Percentiles rank a stretch among this genome's conserved stretches.
These are phyloP conservation scores for Pythium apleroticum DNA, from an alignment of 352 stramenopile genomes.

Conservation along the genomic window DNA sequence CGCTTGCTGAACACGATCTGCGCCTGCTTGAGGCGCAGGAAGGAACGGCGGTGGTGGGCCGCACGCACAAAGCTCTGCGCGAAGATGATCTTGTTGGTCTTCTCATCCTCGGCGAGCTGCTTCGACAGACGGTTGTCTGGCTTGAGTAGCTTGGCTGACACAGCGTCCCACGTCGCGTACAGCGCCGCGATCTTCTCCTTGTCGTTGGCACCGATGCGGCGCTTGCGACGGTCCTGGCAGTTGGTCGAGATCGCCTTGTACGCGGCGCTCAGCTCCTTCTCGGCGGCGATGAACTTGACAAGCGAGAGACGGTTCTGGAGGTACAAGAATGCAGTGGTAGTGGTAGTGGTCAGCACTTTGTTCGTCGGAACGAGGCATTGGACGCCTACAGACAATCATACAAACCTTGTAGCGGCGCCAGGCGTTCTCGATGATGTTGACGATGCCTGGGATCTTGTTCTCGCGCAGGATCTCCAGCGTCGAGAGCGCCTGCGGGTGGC, in stretches of 20 bases:
- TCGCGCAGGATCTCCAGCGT: slow-evolving; percentile 81
- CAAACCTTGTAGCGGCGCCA: slow-evolving; percentile 75
- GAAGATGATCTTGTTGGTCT: slow-evolving; percentile 69
- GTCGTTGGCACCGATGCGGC: slow-evolving; percentile 48
- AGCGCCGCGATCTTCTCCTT: slow-evolving; percentile 54
- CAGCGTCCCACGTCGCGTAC: slow-evolving; percentile 59
- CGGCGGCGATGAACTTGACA: slow-evolving; percentile 53
- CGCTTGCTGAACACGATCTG: slow-evolving; percentile 79
- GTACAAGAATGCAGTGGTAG: not conserved
- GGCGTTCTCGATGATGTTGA: slow-evolving; percentile 83
- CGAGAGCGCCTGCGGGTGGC: slow-evolving; percentile 86
- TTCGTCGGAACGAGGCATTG: too few relatives aligned
- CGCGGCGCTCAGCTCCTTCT: slow-evolving; percentile 47
- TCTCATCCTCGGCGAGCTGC: slow-evolving; percentile 56
- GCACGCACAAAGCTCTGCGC: slow-evolving; percentile 73
- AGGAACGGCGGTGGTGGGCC: slow-evolving; percentile 44
- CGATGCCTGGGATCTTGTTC: slow-evolving; percentile 70
- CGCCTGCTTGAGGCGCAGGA: slow-evolving; percentile 56
- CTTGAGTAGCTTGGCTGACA: slow-evolving; percentile 55
- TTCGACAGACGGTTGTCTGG: slow-evolving; percentile 43
- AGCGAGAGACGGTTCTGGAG: slow-evolving; percentile 56
- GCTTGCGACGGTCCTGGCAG: slow-evolving; percentile 70
- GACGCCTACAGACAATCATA: not conserved
- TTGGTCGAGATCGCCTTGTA: slow-evolving; percentile 62
- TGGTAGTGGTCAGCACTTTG: not conserved